A percentile compares a stretch with the other conserved stretches of the same genome.
These are phyloP conservation scores for sorghum (Sorghum bicolor) DNA, from an alignment of 176 grass and related monocot genomes.

Conservation along the genomic window Sorghum_bicolor_NCBIv3 NC_012879.2:60322501-60323000, in stretches of 20 bases:
- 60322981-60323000: not conserved
- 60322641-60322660: not conserved
- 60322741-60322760: not conserved
- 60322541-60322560: not conserved
- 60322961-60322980: too few relatives aligned
- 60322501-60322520: not conserved
- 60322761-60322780: not conserved
- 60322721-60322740: not conserved
- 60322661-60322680: constrained; percentile 6
- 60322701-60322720: not conserved
- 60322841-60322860: not conserved
- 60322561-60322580: not conserved
- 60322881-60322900: too few relatives aligned
- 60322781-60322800: not conserved
- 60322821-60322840: not conserved
- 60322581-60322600: not conserved
- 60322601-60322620: not conserved
- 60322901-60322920: not conserved
- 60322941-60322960: not conserved
- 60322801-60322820: not conserved
- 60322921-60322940: not conserved
- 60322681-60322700: not conserved
- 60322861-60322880: not conserved
- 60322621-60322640: not conserved
- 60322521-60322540: not conserved